phyloP scores from a whole-genome alignment of 2,329 filamentous ascomycete genomes.

The Cytospora leucostoma region DNA sequence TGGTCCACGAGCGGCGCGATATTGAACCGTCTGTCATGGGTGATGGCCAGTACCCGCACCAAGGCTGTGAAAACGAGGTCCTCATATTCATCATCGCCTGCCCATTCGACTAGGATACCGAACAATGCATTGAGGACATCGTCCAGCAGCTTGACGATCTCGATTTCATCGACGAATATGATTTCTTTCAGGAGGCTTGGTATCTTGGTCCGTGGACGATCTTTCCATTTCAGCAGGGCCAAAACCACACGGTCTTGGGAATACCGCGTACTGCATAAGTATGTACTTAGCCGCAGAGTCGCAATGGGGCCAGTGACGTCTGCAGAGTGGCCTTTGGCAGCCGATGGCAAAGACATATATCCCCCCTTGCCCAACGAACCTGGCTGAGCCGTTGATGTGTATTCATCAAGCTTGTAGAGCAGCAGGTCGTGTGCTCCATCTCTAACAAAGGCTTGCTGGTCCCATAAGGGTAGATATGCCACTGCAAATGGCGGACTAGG shows the following conservation, averaged over 20 bases:
- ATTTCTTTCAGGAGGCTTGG: slow-evolving; percentile 76
- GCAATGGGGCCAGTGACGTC: slow-evolving; percentile 81
- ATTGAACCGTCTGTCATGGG: slow-evolving; percentile 92
- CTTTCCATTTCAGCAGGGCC: slow-evolving; percentile 83
- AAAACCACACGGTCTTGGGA: slow-evolving; percentile 89
- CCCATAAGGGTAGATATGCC: slow-evolving; percentile 92
- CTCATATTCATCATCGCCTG: slow-evolving; percentile 89
- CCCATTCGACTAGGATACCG: slow-evolving; percentile 84
- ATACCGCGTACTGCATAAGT: slow-evolving; percentile 90
- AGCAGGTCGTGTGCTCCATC: slow-evolving; percentile 82
- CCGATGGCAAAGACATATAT: slow-evolving; percentile 84
- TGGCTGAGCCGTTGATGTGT: slow-evolving; percentile 69
- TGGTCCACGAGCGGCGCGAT: slow-evolving; percentile 86
- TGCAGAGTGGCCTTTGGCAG: slow-evolving; percentile 64
- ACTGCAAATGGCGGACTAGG: slow-evolving; percentile 88
- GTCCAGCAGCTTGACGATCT: slow-evolving; percentile 90
- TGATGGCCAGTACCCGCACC: slow-evolving; percentile 87
- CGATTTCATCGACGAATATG: slow-evolving; percentile 93
- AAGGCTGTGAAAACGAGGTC: slow-evolving; percentile 89
- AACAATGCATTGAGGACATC: slow-evolving; percentile 92
- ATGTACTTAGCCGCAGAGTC: slow-evolving; percentile 76
- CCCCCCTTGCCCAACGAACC: slow-evolving; percentile 73
- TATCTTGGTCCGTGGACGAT: slow-evolving; percentile 70
- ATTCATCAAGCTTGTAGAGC: slow-evolving; percentile 89
- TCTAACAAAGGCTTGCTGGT: slow-evolving; percentile 82